Base-by-base conservation (phyloP, 1,284 basidiomycete species). In the Sparassis latifolia region DNA sequence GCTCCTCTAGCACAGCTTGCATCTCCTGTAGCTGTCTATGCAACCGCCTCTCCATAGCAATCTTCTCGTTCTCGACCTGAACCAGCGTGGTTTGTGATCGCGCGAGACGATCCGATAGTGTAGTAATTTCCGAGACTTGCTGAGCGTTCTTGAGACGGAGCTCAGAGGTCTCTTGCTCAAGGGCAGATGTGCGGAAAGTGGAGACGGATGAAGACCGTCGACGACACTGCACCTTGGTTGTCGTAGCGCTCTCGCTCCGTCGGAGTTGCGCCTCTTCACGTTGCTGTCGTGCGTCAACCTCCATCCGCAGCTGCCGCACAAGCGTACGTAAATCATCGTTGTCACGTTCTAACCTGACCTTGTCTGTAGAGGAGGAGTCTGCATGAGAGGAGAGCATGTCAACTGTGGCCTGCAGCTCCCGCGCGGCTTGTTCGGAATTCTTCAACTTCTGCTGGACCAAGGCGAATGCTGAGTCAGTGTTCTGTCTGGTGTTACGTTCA, bases 381-480 rank as follows among this genome's bases (percentile, higher is more conserved):
- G 80, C 80, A n/a, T 73, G 70, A 44, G 72, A 67, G 2, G 84
- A 80, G 33, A 85, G 55, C 3, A 72, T 71, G 45, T 83, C 76
- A n/a, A 88, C 68, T 37, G 73, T 75, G 35, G 73, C 67, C 54
- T 87, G 77, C 35, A 87, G 71, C 48, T 84, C 78, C 40, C 69
- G 73, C 33, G 70, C 66, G 46, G 76, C 71, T 38, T 72, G 62
- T 45, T 79, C 76, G 51, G 79, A 73, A 10, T 66, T 66, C 59
- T 76, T 81, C 50, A 78, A 62, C 52, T 74, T 79, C 55, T 76
- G 73, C 43, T 77, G 70, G 3, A 77, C 72, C 33, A 71, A 62
- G 10, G 61, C 62, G 29, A 86, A 66, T 9, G 82, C 72, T 6
- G 69, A 61, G 52, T 79, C 74, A 0, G 73, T 60, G 57, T 89